Conservation (phyloP, 768 basidiomycete genomes). For the Pisolithus orientalis region DNA sequence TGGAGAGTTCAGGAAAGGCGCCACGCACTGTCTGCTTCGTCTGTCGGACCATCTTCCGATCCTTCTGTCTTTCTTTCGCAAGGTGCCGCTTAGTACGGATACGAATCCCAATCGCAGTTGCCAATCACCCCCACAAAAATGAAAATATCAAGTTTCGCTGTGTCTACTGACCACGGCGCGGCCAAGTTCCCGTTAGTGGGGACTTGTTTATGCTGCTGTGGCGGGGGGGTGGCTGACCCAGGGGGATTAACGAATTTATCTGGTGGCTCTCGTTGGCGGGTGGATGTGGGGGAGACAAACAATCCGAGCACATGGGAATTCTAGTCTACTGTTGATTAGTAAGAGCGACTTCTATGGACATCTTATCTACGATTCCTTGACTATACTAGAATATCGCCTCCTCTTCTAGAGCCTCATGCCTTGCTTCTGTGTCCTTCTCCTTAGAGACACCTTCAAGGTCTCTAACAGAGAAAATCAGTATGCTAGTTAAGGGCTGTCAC, state of each 20-base stretch:
- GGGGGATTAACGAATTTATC: conserved; percentile 9
- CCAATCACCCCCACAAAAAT: background rate
- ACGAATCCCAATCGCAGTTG: too few relatives aligned
- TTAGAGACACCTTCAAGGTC: background rate
- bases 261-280: conserved; percentile 16
- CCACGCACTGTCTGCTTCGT: conserved; percentile 30
- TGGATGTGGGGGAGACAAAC: conserved; percentile 7
- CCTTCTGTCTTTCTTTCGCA: background rate
- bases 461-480: background rate
- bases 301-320: background rate
- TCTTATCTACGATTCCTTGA: too few relatives aligned
- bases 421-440: background rate
- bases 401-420: background rate
- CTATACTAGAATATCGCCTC: background rate
- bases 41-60: conserved; percentile 23
- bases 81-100: too few relatives aligned
- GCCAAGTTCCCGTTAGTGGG: background rate
- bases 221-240: conserved; percentile 23
- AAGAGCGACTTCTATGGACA: background rate
- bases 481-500: background rate
- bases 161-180: background rate
- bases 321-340: background rate
- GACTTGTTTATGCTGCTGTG: conserved; percentile 10
- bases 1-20: conserved; percentile 8
- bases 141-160: background rate